Conservation (phyloP, 805 yeast species). For the Zygoascus bituminiphila region DNA sequence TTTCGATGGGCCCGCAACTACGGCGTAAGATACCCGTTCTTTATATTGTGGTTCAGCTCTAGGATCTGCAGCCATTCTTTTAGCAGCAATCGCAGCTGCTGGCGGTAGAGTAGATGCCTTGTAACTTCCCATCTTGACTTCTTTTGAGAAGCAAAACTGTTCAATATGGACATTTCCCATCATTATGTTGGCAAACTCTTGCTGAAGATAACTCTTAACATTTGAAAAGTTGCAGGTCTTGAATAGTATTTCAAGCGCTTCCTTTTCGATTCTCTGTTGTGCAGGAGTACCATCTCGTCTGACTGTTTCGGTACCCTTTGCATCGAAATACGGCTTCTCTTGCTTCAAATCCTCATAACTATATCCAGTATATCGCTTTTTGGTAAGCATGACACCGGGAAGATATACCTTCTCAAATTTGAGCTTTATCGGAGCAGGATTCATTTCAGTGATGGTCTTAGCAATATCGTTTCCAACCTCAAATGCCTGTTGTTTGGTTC, state of each 20-base stretch:
- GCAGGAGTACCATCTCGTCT: conserved; percentile 94
- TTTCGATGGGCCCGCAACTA: conserved; percentile 48
- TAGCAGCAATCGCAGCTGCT: conserved; percentile 77
- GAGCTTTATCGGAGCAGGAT: conserved; percentile 74
- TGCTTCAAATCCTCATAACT: conserved; percentile 57
- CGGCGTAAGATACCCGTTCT: conserved; percentile 84
- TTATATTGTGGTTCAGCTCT: conserved; percentile 78
- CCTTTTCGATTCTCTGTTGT: conserved; percentile 73
- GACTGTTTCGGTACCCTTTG: conserved; percentile 94
- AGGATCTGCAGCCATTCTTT: conserved; percentile 52
- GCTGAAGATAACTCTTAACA: conserved; percentile 56
- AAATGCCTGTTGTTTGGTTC: conserved; percentile 69
- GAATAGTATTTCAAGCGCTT: conserved; percentile 58
- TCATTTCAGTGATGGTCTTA: conserved; percentile 45
- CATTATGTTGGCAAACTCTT: conserved; percentile 60
- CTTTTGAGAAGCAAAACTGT: conserved; percentile 89
- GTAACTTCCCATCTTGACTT: conserved; percentile 77
- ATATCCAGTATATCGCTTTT: conserved; percentile 88
- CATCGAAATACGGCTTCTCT: conserved; percentile 65
- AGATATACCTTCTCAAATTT: conserved; percentile 91
- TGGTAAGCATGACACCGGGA: conserved; percentile 74
- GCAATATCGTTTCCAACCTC: conserved; percentile 66
- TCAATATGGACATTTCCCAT: conserved; percentile 56
- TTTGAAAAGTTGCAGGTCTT: conserved; percentile 61
- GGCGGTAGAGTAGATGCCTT: conserved; percentile 74